Base-by-base conservation (phyloP, 176 grass and related monocot genomes). In the Carex kokanica region DNA sequence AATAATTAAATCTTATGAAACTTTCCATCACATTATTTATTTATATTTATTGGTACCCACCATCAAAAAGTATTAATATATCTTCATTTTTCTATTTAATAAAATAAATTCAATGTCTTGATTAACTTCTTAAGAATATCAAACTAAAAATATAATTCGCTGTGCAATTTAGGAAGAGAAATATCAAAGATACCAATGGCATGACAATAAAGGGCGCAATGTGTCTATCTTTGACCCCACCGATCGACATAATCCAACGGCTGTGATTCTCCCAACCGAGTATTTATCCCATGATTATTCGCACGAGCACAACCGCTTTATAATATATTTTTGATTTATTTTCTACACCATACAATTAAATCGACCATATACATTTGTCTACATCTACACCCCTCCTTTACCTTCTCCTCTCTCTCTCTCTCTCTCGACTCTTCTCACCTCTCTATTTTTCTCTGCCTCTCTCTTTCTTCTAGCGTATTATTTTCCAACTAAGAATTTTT, bases 341-440 rank as follows among this genome's bases (percentile, higher is more conserved):
- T 78, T 77, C 73, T 32, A 21, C 49, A 54, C 73, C 73, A 54
- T 77, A 77, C 73, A 77, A n/a, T n/a, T n/a, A n/a, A 86, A 86
- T 75, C 84, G 74, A n/a, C 60, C 84, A 56, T 79, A 67, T 79
- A 67, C 24, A 86, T 57, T 65, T 56, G 31, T 79, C 71, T 79
- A n/a, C 20, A 24, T 66, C 73, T 49, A 21, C 15, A 15, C 79
- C 58, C 34, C 62, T 64, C 13, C 36, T 27, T 25, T 79, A 32
- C 61, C 52, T 52, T 45, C 40, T 13, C 51, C 9, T 75, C 55
- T 78, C 66, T 85, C 56, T 78, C 66, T 85, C 57, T 27, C 9
- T 75, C 55, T 78, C 66, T 85, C 57, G 49, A 69, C 55, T 60
- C 58, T 31, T 54, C 27, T 84, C 36, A 38, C 8, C 34, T 16